phyloP scores from a whole-genome alignment of 2,329 filamentous ascomycete species.

The Aplosporella prunicola region DNA sequence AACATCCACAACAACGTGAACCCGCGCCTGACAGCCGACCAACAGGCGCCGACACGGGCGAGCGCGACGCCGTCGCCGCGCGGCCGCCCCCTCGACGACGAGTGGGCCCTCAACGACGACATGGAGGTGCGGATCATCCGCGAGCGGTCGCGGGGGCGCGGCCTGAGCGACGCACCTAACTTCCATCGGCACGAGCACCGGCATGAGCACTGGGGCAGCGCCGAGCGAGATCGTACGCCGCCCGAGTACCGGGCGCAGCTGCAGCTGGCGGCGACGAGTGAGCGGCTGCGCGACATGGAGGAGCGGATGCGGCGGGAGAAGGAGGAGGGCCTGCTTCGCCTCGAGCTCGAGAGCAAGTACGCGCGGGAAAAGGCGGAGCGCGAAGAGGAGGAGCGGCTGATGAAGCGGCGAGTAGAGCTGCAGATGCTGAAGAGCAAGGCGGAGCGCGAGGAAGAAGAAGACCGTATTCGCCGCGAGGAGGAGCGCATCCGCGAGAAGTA shows the following conservation, averaged over 20 bases:
- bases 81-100: constrained; percentile 22
- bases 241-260: constrained; percentile 16
- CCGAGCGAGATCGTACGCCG: constrained; percentile 6
- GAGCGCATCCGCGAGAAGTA: constrained; percentile 23
- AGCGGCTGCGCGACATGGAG: constrained; percentile 5
- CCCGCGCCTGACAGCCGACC: constrained; percentile 24
- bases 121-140: constrained; percentile 19
- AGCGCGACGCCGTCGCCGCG: constrained; percentile 18
- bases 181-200: constrained; percentile 15
- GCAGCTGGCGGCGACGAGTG: constrained; percentile 5
- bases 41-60: constrained; percentile 21
- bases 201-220: constrained; percentile 9
- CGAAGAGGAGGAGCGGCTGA: constrained; percentile 27
- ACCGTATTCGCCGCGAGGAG: constrained; percentile 15
- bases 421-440: constrained; percentile 23
- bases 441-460: constrained; percentile 21
- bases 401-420: constrained; percentile 25
- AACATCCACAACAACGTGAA: constrained; percentile 33
- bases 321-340: constrained; percentile 19
- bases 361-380: constrained; percentile 10
- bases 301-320: constrained; percentile 19
- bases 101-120: constrained; percentile 28
- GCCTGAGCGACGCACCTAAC: constrained; percentile 20
- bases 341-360: constrained; percentile 11
- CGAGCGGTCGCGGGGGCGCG: constrained; percentile 18